These are phyloP conservation scores for Parafenestella ontariensis DNA, from an alignment of 2,329 filamentous ascomycete species.

Conservation along the genomic window DNA sequence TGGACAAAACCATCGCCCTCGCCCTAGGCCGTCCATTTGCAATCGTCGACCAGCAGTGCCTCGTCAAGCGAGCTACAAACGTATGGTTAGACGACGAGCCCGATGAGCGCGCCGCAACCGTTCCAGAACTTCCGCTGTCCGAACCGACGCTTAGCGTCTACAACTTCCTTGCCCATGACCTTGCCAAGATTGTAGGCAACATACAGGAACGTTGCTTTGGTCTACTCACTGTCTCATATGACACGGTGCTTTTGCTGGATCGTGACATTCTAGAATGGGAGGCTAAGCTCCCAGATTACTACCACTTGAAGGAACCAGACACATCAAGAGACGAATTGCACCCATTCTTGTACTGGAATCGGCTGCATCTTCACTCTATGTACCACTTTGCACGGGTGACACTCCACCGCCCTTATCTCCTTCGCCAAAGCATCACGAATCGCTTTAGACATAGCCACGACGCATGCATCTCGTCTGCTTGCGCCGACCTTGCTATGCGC, in stretches of 20 bases:
- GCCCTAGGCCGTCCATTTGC: conserved; percentile 52
- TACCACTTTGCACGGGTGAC: conserved; percentile 53
- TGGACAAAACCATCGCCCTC: conserved; percentile 52
- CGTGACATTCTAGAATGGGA: conserved; percentile 45
- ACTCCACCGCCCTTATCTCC: conserved; percentile 50
- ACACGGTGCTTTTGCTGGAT: conserved; percentile 48
- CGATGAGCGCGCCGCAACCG: conserved; percentile 37
- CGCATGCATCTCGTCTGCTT: conserved; percentile 51
- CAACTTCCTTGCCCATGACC: conserved; percentile 40
- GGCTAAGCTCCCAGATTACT: conserved; percentile 44
- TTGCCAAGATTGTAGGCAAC: conserved; percentile 49
- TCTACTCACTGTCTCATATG: conserved; percentile 47
- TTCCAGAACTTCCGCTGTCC: conserved; percentile 29
- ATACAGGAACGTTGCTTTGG: conserved; percentile 53
- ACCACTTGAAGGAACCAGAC: conserved; percentile 44
- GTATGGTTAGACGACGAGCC: conserved; percentile 49
- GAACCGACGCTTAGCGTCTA: conserved; percentile 47
- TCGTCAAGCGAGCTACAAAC: conserved; percentile 49
- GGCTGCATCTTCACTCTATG: conserved; percentile 50
- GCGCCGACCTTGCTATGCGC: conserved; percentile 50
- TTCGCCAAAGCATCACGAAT: conserved; percentile 52
- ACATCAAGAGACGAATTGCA: conserved; percentile 35
- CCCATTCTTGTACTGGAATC: conserved; percentile 48
- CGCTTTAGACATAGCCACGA: conserved; percentile 51
- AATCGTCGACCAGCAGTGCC: conserved; percentile 50